Percentiles rank a stretch among this genome's conserved stretches.
Evolutionary conservation across 176 grass and related monocot genomes (phyloP).

Genomic region (Phoenix roebelenii): DNA sequence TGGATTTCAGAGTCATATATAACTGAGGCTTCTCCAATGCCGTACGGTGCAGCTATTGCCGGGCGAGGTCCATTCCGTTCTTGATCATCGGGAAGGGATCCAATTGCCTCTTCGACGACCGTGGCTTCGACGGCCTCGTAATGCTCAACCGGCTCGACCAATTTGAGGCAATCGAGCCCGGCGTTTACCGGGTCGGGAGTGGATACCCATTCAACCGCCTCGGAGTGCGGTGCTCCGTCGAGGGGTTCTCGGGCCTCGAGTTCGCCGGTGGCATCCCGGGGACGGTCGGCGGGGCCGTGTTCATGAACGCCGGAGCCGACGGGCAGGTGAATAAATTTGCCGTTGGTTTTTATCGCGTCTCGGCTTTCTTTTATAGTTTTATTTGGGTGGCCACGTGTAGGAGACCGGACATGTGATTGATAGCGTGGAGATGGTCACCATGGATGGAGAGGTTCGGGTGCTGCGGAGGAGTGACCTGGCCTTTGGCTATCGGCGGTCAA

Average conservation of each 20-base stretch:
- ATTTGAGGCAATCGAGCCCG: neutral
- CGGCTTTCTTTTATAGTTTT: too few species aligned
- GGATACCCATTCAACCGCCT: slow-evolving; percentile 9
- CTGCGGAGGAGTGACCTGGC: slow-evolving; percentile 1
- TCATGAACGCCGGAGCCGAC: slow-evolving; percentile 15
- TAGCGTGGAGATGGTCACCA: slow-evolving; percentile 13
- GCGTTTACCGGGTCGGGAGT: slow-evolving; percentile 12
- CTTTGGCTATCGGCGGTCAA: slow-evolving; percentile 11
- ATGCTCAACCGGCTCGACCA: slow-evolving; percentile 7
- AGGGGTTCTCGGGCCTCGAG: slow-evolving; percentile 14
- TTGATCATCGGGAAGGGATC: slow-evolving; percentile 12
- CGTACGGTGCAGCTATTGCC: neutral
- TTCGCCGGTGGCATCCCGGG: slow-evolving; percentile 14
- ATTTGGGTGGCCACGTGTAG: too few species aligned
- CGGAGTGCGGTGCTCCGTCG: slow-evolving; percentile 8
- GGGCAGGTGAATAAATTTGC: slow-evolving; percentile 5
- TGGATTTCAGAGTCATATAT: too few species aligned
- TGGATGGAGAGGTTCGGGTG: slow-evolving; percentile 9
- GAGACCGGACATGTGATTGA: slow-evolving; percentile 9
- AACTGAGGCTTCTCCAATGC: too few species aligned
- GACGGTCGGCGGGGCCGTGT: slow-evolving; percentile 16
- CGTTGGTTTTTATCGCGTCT: too few species aligned
- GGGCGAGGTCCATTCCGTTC: slow-evolving; percentile 1
- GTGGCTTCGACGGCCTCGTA: slow-evolving; percentile 12
- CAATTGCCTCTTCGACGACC: slow-evolving; percentile 21